Conservation (phyloP, 192 early-diverging fungal species). For the Coemansia interrupta region DNA sequence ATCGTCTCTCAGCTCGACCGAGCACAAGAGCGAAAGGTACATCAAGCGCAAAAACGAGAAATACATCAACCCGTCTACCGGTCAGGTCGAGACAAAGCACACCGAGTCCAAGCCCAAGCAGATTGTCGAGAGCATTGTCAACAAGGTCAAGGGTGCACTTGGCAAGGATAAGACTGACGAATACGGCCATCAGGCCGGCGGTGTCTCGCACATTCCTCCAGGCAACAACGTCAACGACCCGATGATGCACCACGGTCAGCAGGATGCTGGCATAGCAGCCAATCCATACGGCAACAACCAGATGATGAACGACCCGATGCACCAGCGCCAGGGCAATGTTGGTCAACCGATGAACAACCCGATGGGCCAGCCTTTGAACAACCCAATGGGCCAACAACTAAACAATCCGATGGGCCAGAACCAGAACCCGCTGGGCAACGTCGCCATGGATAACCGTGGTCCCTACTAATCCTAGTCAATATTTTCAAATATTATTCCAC, state of each 20-base stretch:
- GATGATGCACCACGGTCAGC: not conserved
- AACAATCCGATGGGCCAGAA: not conserved
- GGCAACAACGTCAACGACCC: not conserved
- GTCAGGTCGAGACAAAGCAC: too few species aligned
- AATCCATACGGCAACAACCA: too few species aligned
- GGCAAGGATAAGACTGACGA: slow-evolving; percentile 9
- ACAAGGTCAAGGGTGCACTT: slow-evolving; percentile 16
- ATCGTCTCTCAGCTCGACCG: not conserved
- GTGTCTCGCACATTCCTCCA: not conserved
- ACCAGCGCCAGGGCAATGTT: too few species aligned
- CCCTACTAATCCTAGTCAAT: not conserved
- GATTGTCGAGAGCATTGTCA: slow-evolving; percentile 5
- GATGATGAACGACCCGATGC: too few species aligned
- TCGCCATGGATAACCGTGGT: not conserved
- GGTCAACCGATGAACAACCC: too few species aligned
- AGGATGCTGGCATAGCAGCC: not conserved
- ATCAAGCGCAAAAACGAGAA: not conserved
- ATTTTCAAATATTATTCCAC: not conserved
- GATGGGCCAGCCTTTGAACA: too few species aligned
- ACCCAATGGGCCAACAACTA: too few species aligned
- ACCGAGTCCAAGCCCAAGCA: slow-evolving; percentile 11
- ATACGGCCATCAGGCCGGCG: slow-evolving; percentile 7
- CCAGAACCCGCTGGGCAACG: not conserved
- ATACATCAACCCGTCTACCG: too few species aligned
- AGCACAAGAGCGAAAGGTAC: not conserved